Percentiles rank a stretch among this genome's conserved stretches.
Conservation (phyloP, 2,329 filamentous ascomycete genomes). For the Paraphaeosphaeria sporulosa region DNA sequence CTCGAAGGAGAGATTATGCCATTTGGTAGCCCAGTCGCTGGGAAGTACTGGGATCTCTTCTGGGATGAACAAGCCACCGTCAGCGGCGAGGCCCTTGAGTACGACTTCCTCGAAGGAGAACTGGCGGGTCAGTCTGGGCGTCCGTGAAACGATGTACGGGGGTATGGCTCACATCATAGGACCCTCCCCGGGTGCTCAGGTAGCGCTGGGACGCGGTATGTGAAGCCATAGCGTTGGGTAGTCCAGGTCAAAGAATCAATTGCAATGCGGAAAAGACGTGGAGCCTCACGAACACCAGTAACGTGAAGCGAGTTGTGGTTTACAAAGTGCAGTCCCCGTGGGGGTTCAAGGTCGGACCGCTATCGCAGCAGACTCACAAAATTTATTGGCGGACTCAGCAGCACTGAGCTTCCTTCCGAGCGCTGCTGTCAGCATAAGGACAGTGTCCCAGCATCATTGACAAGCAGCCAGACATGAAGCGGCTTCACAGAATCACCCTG, state of each 20-base stretch:
- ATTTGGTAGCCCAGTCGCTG: constrained; percentile 69
- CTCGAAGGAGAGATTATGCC: constrained; percentile 80
- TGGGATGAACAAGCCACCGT: constrained; percentile 90
- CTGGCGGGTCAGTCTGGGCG: constrained; percentile 52
- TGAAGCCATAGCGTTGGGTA: constrained; percentile 46
- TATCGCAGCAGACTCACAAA: constrained; percentile 11
- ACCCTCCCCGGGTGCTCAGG: constrained; percentile 68
- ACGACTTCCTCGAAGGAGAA: constrained; percentile 92
- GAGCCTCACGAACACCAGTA: constrained; percentile 4
- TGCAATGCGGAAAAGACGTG: constrained; percentile 7
- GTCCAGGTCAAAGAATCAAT: constrained; percentile 16
- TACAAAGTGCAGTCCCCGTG: constrained; percentile 27
- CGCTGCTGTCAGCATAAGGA: no score
- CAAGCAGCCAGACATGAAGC: neutral
- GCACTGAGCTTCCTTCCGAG: neutral
- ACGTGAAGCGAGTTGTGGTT: constrained; percentile 12
- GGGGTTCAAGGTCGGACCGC: constrained; percentile 20
- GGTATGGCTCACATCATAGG: constrained; percentile 62
- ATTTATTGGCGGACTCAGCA: constrained; percentile 10
- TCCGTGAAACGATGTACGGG: neutral
- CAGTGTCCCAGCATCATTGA: neutral
- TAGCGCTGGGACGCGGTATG: constrained; percentile 67
- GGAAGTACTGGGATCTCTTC: constrained; percentile 76
- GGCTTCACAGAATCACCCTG: neutral
- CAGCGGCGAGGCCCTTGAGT: constrained; percentile 83